phyloP scores from a whole-genome alignment of 768 basidiomycete species.

The Boletus subcaerulescens region DNA sequence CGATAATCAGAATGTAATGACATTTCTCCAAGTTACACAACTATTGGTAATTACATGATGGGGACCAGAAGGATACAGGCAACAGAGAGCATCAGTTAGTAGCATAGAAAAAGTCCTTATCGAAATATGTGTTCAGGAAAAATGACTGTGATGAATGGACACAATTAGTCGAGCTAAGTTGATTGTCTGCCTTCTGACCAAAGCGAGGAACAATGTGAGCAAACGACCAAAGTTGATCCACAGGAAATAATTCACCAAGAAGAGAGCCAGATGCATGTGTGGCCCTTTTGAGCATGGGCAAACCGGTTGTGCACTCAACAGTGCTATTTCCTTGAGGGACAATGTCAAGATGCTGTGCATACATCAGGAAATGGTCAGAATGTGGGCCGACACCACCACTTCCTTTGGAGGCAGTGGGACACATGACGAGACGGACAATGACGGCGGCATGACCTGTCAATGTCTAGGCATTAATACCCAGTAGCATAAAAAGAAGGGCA shows the following conservation, averaged over 20 bases:
- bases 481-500: no score
- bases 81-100: no score
- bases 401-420: not conserved
- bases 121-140: not conserved
- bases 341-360: not conserved
- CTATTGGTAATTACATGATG: no score
- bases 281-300: conserved; percentile 6
- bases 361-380: not conserved
- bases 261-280: not conserved
- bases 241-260: conserved; percentile 4
- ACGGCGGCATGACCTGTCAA: not conserved
- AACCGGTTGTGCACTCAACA: not conserved
- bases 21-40: no score
- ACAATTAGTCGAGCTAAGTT: not conserved
- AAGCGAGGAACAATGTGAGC: conserved; percentile 9
- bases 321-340: not conserved
- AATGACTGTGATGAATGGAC: conserved; percentile 5
- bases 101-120: not conserved
- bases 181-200: not conserved
- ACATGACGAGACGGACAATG: not conserved
- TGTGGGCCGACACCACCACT: no score
- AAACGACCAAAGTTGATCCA: conserved; percentile 7
- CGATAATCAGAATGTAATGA: no score
- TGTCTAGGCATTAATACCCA: no score
- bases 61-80: no score